Conservation (phyloP, 129 eudicot species). For the Solidago caesia region DNA sequence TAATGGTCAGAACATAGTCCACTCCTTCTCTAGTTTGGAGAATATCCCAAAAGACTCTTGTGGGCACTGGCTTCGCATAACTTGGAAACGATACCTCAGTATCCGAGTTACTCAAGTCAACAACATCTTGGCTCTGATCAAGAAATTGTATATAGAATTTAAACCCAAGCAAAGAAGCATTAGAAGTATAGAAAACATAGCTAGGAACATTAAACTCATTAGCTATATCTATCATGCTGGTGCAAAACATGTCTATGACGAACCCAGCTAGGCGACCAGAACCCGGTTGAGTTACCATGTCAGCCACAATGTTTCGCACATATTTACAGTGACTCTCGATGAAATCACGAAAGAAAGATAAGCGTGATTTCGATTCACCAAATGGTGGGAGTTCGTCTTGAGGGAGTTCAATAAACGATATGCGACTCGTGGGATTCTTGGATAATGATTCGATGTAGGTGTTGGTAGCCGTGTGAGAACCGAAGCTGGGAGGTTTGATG, state of each 20-base stretch:
- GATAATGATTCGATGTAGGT: slow-evolving; percentile 29
- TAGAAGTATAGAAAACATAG: slow-evolving; percentile 12
- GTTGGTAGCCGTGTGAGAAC: slow-evolving; percentile 23
- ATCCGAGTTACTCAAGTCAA: slow-evolving; percentile 19
- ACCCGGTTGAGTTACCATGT: slow-evolving; percentile 15
- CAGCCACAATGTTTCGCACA: slow-evolving; percentile 21
- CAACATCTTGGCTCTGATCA: slow-evolving; percentile 3
- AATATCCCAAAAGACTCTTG: slow-evolving; percentile 8
- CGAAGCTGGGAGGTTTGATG: slow-evolving; percentile 27
- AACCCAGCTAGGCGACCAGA: slow-evolving; percentile 2
- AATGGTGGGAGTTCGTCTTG: slow-evolving; percentile 11
- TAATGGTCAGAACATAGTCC: background rate
- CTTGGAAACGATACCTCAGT: background rate
- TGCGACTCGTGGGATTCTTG: slow-evolving; percentile 3
- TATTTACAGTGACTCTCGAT: slow-evolving; percentile 28
- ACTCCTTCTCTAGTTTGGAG: background rate
- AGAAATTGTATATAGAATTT: slow-evolving; percentile 18
- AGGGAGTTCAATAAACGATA: slow-evolving; percentile 34
- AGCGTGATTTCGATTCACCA: background rate
- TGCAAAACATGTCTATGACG: slow-evolving; percentile 19
- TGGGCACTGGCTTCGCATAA: slow-evolving; percentile 28
- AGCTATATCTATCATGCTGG: slow-evolving; percentile 15
- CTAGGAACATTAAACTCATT: slow-evolving; percentile 12
- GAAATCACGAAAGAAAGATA: background rate
- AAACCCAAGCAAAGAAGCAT: slow-evolving; percentile 23